Base-by-base conservation (phyloP, 257 asterid species). In the Cordia subcordata region DNA sequence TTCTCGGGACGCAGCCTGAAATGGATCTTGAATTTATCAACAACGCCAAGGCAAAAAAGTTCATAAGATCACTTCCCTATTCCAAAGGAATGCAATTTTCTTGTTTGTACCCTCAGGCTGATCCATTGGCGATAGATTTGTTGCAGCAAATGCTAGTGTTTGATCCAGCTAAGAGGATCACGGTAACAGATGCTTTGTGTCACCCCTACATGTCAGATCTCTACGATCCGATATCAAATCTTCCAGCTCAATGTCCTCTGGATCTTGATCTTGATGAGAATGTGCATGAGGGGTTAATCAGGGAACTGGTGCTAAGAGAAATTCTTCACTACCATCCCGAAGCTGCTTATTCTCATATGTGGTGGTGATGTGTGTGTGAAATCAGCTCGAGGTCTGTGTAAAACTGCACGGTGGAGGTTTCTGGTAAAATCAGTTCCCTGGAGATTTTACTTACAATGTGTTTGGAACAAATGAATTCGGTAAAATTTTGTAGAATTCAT, bases 281-380 rank as follows among this genome's bases (percentile, higher is more conserved):
- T 37, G 62, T 73, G 71, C 68, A 62, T 16, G 82, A 77, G 74
- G 62, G 62, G 16, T 33, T 60, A 55, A 77, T 77, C 21, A 62
- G 82, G 69, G 77, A 77, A 73, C 55, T 62, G 74, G 73, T 77
- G 71, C 61, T 77, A 73, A 67, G 72, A 56, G 82, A 77, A 66
- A 71, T 77, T 23, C 62, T 54, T 17, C 51, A 56, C 55, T 73
- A 72, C 71, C 82, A 77, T 65, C 72, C 79, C 22, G 71, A 58
- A 44, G 20, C 76, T 17, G 58, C 65, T 47, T 72, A 42, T 47
- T 35, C 71, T 52, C 13, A 52, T 51, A 22, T 18, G 14, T 42
- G 47, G 47, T 42, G 47, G 3, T 42, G 10, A 42, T 42, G 47
- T 42, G n/a, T n/a, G n/a, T n/a, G n/a, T n/a, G n/a, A n/a, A n/a